phyloP scores from a whole-genome alignment of 2,329 filamentous ascomycete species.

The Pseudocercospora crystallina region DNA sequence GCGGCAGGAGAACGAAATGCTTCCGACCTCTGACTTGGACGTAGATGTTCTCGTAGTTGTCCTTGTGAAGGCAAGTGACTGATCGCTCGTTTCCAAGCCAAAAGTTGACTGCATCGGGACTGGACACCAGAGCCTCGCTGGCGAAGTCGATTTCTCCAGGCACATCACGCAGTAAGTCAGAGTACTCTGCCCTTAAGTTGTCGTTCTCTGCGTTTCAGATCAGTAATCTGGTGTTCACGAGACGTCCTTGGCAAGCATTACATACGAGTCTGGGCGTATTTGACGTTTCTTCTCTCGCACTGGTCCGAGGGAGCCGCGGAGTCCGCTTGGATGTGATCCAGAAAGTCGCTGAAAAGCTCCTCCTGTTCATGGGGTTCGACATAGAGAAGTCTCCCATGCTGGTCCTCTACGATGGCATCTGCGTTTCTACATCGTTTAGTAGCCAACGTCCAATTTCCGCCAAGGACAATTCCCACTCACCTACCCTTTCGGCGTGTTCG shows the following conservation, averaged over 20 bases:
- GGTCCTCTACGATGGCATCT: constrained; percentile 63
- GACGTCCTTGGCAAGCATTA: constrained; percentile 7
- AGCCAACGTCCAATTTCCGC: background rate
- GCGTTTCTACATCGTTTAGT: constrained; percentile 47
- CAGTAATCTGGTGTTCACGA: constrained; percentile 1
- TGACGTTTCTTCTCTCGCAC: constrained; percentile 40
- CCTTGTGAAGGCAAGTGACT: constrained; percentile 72
- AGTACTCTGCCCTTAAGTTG: constrained; percentile 74
- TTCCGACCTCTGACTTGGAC: constrained; percentile 73
- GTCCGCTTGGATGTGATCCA: constrained; percentile 60
- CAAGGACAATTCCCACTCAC: constrained; percentile 25
- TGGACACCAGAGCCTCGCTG: constrained; percentile 64
- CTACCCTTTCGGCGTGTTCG: constrained; percentile 71
- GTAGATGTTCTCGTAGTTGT: constrained; percentile 85
- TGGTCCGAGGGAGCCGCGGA: background rate
- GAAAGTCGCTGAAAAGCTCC: constrained; percentile 62
- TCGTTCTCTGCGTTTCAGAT: constrained; percentile 64
- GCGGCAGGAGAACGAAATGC: constrained; percentile 73
- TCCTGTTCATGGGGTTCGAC: constrained; percentile 71
- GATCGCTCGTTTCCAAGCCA: constrained; percentile 76
- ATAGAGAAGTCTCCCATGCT: constrained; percentile 53
- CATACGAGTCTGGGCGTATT: constrained; percentile 74
- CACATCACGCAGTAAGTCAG: constrained; percentile 61
- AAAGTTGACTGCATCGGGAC: constrained; percentile 75
- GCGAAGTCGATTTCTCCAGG: constrained; percentile 69